Conservation (phyloP, 2,329 filamentous ascomycete species). For the Colletotrichum orchidophilum region DNA sequence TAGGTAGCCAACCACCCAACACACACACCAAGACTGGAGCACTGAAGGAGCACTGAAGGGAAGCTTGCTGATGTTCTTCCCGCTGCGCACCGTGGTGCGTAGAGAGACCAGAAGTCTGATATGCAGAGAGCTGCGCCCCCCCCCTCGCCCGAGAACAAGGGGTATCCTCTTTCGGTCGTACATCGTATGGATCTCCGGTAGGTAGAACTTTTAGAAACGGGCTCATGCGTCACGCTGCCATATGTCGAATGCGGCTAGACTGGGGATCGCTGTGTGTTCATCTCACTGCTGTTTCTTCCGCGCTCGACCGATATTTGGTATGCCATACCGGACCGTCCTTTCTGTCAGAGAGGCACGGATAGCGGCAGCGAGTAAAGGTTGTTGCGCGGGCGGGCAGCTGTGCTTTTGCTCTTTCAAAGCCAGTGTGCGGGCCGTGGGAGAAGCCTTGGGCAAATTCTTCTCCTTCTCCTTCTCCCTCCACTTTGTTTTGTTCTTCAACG, state of each 20-base stretch:
- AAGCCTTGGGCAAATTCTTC: neutral
- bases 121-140: conserved; percentile 31
- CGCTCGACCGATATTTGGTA: neutral
- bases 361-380: neutral
- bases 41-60: conserved; percentile 29
- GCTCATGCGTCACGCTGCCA: conserved; percentile 28
- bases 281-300: conserved; percentile 21
- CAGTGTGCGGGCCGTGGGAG: neutral
- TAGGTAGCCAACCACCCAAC: neutral
- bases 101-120: conserved; percentile 23
- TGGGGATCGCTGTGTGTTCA: conserved; percentile 13
- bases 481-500: neutral
- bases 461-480: neutral
- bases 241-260: conserved; percentile 17
- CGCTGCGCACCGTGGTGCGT: conserved; percentile 9
- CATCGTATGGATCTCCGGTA: conserved; percentile 14
- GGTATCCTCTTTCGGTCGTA: conserved; percentile 19
- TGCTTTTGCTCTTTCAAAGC: neutral
- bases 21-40: neutral
- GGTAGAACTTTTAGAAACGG: no score
- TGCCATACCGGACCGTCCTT: neutral
- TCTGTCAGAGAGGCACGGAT: conserved; percentile 1
- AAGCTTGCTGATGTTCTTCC: conserved; percentile 32
- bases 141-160: conserved; percentile 27
- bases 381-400: neutral